Base-by-base conservation (phyloP, 768 basidiomycete genomes). In the Rickenella mellea region DNA sequence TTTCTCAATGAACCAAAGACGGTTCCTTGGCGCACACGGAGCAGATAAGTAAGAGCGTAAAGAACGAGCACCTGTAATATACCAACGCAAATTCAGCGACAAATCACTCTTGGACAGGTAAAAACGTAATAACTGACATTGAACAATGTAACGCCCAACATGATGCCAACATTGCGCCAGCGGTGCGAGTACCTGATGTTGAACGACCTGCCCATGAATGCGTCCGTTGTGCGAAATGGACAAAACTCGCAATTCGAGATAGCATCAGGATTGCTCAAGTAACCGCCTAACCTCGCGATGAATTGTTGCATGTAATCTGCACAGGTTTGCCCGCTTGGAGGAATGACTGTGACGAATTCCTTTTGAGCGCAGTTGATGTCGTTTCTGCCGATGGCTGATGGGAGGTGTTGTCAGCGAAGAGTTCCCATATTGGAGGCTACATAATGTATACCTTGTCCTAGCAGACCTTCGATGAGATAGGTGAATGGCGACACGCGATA, bases 401-500 rank as follows among this genome's bases (percentile, higher is more conserved):
- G 29, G 15, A 30, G 29, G 29, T 15, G 5, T n/a, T 7, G 20
- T 32, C 30, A 32, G 30, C 20, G 20, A 14, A 14, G 5, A 7
- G 7, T 3, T 32, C 7, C n/a, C 30, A 32, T 3, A 32, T 32
- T 32, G 3, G n/a, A n/a, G 12, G 19, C 33, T 7, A 35, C 14
- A 35, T 17, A 35, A 17, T 36, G 50, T 49, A 10, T 6, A 47
- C 52, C 59, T 53, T 62, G 58, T 6, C 58, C 65, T 6, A 64
- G 48, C 19, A 73, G 47, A 24, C 60, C 68, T 39, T 76, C 76
- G 42, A 80, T 64, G 21, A 80, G 58, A 48, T 80, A 79, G 1
- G 72, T 72, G 54, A 64, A 76, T 0, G 75, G 74, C 3, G 73
- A 74, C 22, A 71, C 6, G 42, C 42, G 64, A 47, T 71, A 83